phyloP scores from a whole-genome alignment of 208 protist genomes.

The Trypanosoma scelopori region DNA sequence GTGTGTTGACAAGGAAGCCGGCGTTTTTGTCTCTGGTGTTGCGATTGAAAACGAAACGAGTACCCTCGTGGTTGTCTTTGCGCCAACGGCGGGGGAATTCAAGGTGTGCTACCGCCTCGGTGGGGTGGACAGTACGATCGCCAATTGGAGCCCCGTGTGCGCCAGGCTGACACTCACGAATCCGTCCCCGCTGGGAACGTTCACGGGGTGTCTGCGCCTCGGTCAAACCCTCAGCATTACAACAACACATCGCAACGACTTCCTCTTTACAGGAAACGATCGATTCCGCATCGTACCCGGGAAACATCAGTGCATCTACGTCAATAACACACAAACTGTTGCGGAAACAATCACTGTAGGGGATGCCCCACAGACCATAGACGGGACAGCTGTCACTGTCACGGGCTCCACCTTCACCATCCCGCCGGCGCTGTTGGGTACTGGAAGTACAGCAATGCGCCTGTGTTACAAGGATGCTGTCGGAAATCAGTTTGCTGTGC shows the following conservation, averaged over 20 bases:
- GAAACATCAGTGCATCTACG: conserved; percentile 48
- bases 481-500: conserved; percentile 81
- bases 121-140: conserved; percentile 21
- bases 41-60: conserved; percentile 12
- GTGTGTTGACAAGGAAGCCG: conserved; percentile 55
- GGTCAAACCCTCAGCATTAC: conserved; percentile 58
- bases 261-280: conserved; percentile 32
- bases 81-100: conserved; percentile 46
- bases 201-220: conserved; percentile 58
- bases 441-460: conserved; percentile 49
- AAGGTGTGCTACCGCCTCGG: conserved; percentile 89
- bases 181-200: conserved; percentile 44
- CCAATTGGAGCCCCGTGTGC: conserved; percentile 88
- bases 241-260: conserved; percentile 25
- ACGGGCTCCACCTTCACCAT: conserved; percentile 29
- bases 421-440: conserved; percentile 54
- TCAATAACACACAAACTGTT: conserved; percentile 30
- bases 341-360: conserved; percentile 44
- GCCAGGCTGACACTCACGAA: conserved; percentile 32
- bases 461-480: conserved; percentile 82
- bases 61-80: conserved; percentile 52
- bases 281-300: conserved; percentile 57
- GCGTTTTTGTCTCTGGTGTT: conserved; percentile 45
- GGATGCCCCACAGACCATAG: conserved; percentile 41
- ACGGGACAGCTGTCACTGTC: conserved; percentile 36